These are phyloP conservation scores for Darksidea phi DNA, from an alignment of 495 filamentous ascomycete species.

Conservation along the genomic window DNA sequence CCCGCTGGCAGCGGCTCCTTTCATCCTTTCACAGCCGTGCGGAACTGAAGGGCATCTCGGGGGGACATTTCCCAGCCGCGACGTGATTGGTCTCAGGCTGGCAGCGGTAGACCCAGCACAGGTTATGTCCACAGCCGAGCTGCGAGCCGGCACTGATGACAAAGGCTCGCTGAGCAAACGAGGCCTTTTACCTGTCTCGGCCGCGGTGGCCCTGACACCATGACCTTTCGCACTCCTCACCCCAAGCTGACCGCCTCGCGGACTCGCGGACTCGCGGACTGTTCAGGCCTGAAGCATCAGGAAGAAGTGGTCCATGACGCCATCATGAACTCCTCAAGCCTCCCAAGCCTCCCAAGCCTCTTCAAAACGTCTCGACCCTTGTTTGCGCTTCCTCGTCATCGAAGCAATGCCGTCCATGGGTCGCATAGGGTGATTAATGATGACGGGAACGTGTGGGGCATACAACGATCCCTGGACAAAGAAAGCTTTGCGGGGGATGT, in stretches of 20 bases:
- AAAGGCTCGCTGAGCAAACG: slow-evolving; percentile 24
- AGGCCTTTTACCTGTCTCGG: slow-evolving; percentile 17
- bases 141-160: slow-evolving; percentile 29
- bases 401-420: too few relatives aligned
- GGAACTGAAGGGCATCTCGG: too few relatives aligned
- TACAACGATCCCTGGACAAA: slow-evolving; percentile 15
- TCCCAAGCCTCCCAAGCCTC: too few relatives aligned
- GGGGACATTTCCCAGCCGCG: slow-evolving; percentile 15
- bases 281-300: neutral
- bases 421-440: too few relatives aligned
- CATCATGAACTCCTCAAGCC: too few relatives aligned
- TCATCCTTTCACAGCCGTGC: too few relatives aligned
- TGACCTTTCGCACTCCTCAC: slow-evolving; percentile 1
- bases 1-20: neutral
- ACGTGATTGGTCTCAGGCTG: slow-evolving; percentile 11
- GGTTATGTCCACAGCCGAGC: slow-evolving; percentile 20
- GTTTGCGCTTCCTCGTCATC: neutral
- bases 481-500: neutral
- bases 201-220: neutral
- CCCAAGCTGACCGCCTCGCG: neutral
- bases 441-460: slow-evolving; percentile 35
- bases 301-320: neutral
- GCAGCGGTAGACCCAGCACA: slow-evolving; percentile 7
- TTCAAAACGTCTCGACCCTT: neutral
- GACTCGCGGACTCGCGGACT: neutral